Base-by-base conservation (phyloP, 768 basidiomycete genomes). In the Rhodotorula diobovata region DNA sequence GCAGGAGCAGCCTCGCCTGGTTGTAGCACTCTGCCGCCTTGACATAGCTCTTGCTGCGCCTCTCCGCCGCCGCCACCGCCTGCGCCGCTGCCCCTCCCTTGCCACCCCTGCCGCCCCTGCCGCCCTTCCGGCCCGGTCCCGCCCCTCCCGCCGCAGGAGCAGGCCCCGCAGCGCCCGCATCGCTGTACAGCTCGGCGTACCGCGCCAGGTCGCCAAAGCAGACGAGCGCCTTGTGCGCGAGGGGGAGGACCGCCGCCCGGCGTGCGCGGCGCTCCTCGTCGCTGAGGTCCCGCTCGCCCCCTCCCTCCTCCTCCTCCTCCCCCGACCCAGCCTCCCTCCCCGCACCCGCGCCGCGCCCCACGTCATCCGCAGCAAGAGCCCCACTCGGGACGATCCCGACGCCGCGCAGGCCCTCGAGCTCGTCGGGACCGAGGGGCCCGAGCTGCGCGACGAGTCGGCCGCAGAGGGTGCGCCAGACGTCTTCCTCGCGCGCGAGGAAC, bases 141-240 rank as follows among this genome's bases (percentile, higher is more conserved):
- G 11, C 11, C 41, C 14, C 41, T 18, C 14, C 2, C 14, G 41
- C 63, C 68, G 25, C 61, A 41, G 6, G 37, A 37, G 34, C 88
- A 2, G 62, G 3, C 21, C 28, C 28, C 85, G 39, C 86, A 84
- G 61, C 43, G 11, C 25, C 25, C 11, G 34, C 3, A 39, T 92
- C 91, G 77, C 87, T 90, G 77, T 95, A 96, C 53, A 89, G 86
- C 77, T 98, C 94, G 67, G 89, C 85, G 81, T 99, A 99, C 53
- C 96, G 85, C 69, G 93, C 90, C 59, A 99, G 88, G 78, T 99
- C 96, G 20, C 96, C 96, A 16, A 94, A 85, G 79, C 90, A 95
- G 30, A 97, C 87, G 64, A 99, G 82, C 15, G 89, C 88, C 81
- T 95, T 96, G 82, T 88, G 89, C 54, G 93, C 81, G 55, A 90